Base-by-base conservation (phyloP, 2,329 filamentous ascomycete genomes). In the Intubia oerlemansii region DNA sequence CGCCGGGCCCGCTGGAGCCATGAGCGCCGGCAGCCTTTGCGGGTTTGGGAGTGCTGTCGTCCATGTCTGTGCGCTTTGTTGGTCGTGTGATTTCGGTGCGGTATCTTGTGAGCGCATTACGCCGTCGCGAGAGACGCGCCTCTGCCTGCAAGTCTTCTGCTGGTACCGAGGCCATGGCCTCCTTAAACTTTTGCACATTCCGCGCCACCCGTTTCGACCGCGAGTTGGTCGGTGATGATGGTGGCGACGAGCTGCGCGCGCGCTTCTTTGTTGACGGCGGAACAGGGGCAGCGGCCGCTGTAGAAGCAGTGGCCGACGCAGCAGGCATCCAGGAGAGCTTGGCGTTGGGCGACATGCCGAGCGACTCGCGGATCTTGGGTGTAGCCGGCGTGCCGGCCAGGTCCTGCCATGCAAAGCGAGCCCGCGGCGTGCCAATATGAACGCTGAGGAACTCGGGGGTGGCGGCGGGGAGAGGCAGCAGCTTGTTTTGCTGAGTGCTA, bases 171-270 rank as follows among this genome's bases (percentile, higher is more conserved):
- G 63, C 70, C 24, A 78, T 48, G 1, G 65, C 55, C 30, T 61
- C 55, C 22, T 63, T 60, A 24, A 73, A 49, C 36, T 59, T 57
- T 41, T 66, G 61, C 22, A 71, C 50, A 39, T 76, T 66, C 35
- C 72, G 52, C 0, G 59, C 42, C 6, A 57, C 54, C 1, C 53
- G 51, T 16, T 45, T 48, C 5, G 49, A 40, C 28, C 53, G 57
- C 10, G 61, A 51, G 11, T 49, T 35, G 26, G 62, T 58, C 1
- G 78, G 75, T 2, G 77, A 82, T 5, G 70, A 71, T 2, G 60
- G 51, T 1, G 77, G 76, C 1, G 78, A 82, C 10, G 76, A 80
- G 49, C 74, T 82, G 39, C 68, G 63, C 11, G 72, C 68, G 32
- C 78, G 63, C 46, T 82, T 84, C 51, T 47, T 14, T 17, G 17